A percentile compares a stretch with the other conserved stretches of the same genome.
phyloP scores from a whole-genome alignment of 805 yeast genomes.

The Hanseniaspora clermontiae region DNA sequence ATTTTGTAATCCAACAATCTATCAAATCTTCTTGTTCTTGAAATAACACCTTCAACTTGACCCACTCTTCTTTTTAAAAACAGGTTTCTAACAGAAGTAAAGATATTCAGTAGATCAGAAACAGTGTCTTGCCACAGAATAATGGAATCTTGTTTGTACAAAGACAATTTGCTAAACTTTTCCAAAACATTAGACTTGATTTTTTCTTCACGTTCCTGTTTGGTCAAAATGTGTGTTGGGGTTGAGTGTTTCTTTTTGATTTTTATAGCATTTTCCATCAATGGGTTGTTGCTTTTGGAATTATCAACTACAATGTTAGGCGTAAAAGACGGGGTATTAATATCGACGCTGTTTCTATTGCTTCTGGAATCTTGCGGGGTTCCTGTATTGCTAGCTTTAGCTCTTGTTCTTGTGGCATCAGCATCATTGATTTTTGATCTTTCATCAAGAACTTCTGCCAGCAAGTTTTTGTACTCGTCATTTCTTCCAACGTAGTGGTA shows the following conservation, averaged over 20 bases:
- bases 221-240: conserved; percentile 24
- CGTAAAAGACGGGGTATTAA: conserved; percentile 10
- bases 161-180: conserved; percentile 41
- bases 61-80: conserved; percentile 66
- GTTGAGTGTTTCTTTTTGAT: conserved; percentile 18
- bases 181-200: conserved; percentile 47
- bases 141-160: conserved; percentile 40
- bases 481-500: conserved; percentile 52
- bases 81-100: conserved; percentile 62
- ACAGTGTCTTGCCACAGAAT: conserved; percentile 76
- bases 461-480: conserved; percentile 41
- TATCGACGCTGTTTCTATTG: background rate
- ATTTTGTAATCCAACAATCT: conserved; percentile 62
- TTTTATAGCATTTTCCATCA: conserved; percentile 24
- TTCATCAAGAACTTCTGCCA: conserved; percentile 41
- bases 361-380: background rate
- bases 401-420: conserved; percentile 18
- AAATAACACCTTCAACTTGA: conserved; percentile 53
- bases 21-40: conserved; percentile 46
- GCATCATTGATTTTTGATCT: conserved; percentile 20
- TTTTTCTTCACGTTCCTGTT: conserved; percentile 45
- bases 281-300: conserved; percentile 15
- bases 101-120: conserved; percentile 69
- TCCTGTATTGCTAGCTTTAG: conserved; percentile 12
- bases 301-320: conserved; percentile 9